Evolutionary conservation across 805 yeast species (phyloP).

Genomic region (Starmera amethionina): DNA sequence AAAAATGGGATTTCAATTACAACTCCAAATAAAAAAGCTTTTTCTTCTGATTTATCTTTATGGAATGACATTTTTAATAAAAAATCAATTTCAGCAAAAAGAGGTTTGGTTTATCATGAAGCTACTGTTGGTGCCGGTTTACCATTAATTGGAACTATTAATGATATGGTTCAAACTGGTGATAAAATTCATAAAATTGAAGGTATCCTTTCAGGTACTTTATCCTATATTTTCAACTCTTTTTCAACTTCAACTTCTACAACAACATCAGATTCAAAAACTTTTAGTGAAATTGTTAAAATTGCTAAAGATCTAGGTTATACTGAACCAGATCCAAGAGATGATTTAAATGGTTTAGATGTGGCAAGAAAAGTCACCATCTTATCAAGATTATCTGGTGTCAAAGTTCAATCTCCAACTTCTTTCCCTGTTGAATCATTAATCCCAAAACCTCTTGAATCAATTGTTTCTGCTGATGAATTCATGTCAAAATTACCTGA

Average conservation of each 20-base stretch:
- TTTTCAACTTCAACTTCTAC: conserved; percentile 62
- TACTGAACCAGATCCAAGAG: conserved; percentile 99
- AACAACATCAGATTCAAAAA: conserved; percentile 32
- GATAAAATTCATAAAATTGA: conserved; percentile 87
- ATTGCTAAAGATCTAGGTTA: conserved; percentile 88
- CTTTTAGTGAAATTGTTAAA: conserved; percentile 79
- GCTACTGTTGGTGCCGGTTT: conserved; percentile 98
- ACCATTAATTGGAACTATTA: conserved; percentile 83
- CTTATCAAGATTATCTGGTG: conserved; percentile 87
- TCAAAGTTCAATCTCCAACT: conserved; percentile 74
- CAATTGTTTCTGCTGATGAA: conserved; percentile 62
- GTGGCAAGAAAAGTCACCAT: conserved; percentile 98
- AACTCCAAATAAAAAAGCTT: conserved; percentile 97
- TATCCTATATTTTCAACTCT: conserved; percentile 91
- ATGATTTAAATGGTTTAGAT: conserved; percentile 94
- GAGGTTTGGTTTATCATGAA: conserved; percentile 85
- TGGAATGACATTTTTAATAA: conserved; percentile 65
- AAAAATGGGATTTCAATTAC: conserved; percentile 82
- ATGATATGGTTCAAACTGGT: conserved; percentile 85
- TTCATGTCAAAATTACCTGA: conserved; percentile 74
- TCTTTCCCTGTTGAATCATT: conserved; percentile 92
- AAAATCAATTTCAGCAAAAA: conserved; percentile 32
- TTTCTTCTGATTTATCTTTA: conserved; percentile 60
- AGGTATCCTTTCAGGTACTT: conserved; percentile 94
- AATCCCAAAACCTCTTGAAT: conserved; percentile 80